Conservation (phyloP, 2,329 filamentous ascomycete genomes). For the Colletotrichum aenigma region DNA sequence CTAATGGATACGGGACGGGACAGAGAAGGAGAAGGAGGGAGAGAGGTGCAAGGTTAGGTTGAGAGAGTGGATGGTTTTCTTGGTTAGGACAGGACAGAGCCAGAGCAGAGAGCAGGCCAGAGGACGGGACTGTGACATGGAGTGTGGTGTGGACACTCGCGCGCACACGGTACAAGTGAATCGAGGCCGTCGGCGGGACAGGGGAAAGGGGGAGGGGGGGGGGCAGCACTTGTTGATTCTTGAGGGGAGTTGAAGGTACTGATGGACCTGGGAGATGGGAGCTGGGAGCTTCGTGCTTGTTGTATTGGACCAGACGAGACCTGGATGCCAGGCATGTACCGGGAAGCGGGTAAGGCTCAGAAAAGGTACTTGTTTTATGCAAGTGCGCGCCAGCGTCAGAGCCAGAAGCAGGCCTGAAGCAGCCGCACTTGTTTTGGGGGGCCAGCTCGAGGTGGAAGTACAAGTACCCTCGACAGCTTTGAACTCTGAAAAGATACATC, state of each 20-base stretch:
- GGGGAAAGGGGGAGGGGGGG: neutral
- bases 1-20: conserved; percentile 13
- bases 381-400: neutral
- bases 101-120: neutral
- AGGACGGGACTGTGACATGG: conserved; percentile 7
- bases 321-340: neutral
- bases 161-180: conserved; percentile 1
- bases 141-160: neutral
- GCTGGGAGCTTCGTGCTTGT: neutral
- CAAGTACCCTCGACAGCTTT: neutral
- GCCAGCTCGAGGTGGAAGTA: neutral
- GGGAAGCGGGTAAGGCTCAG: neutral
- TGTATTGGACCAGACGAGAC: conserved; percentile 1
- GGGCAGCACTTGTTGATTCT: neutral
- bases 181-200: neutral
- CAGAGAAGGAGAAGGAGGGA: neutral
- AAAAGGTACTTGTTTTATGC: neutral
- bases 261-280: neutral
- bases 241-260: neutral
- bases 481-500: neutral
- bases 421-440: neutral
- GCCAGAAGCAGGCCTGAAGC: neutral
- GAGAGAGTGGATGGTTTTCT: conserved; percentile 13
- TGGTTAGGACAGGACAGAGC: neutral
- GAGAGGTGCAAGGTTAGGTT: conserved; percentile 24